Evolutionary conservation across 768 basidiomycete species (phyloP).

Genomic region (Russula foetens): DNA sequence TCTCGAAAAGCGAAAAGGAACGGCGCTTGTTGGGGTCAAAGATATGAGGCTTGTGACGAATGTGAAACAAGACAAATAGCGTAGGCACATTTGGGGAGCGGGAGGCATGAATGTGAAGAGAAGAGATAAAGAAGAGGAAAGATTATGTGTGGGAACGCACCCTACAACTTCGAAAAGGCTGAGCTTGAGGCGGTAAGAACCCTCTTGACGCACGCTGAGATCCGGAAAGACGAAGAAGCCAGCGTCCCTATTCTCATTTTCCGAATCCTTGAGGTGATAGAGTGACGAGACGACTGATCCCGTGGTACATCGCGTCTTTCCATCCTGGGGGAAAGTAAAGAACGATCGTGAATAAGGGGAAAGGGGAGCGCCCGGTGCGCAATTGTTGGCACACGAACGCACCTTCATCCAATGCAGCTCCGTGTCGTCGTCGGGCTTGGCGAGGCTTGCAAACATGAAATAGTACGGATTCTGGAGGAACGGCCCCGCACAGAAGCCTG

Average conservation of each 20-base stretch:
- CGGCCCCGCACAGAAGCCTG: constrained; percentile 39
- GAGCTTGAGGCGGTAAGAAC: constrained; percentile 70
- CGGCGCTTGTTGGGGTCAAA: neutral
- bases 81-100: neutral
- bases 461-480: constrained; percentile 91
- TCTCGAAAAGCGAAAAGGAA: neutral
- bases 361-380: neutral
- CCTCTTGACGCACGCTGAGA: constrained; percentile 85
- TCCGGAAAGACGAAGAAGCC: constrained; percentile 98
- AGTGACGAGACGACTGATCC: constrained; percentile 85
- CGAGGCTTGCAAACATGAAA: constrained; percentile 90
- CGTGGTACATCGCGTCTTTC: constrained; percentile 85
- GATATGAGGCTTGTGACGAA: constrained; percentile 1
- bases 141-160: constrained; percentile 40
- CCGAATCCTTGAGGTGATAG: constrained; percentile 74
- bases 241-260: constrained; percentile 57
- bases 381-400: constrained; percentile 2
- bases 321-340: constrained; percentile 45
- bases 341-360: constrained; percentile 4
- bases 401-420: constrained; percentile 86
- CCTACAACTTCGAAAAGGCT: constrained; percentile 86
- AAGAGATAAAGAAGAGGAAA: neutral
- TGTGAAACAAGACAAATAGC: neutral
- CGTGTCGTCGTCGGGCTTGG: constrained; percentile 81
- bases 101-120: neutral